Evolutionary conservation across 345 rosid genomes (phyloP).

Genomic region (Linum lewisii): DNA sequence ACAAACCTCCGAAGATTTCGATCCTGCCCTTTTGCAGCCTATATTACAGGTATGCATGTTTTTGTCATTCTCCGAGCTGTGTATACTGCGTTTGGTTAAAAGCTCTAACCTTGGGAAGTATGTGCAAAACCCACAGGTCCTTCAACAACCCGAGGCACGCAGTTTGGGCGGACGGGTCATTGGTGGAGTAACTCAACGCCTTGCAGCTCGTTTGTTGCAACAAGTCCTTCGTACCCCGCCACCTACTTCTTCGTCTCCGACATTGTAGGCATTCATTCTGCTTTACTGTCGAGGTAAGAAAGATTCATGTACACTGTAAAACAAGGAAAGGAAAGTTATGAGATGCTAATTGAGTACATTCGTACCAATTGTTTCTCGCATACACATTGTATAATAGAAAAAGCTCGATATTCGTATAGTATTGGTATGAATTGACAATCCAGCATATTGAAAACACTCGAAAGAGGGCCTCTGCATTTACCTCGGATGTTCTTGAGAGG

Average conservation of each 20-base stretch:
- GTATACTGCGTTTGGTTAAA: no score
- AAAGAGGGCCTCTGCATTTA: no score
- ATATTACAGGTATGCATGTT: slow-evolving; percentile 47
- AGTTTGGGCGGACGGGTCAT: slow-evolving; percentile 64
- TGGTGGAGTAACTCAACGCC: slow-evolving; percentile 75
- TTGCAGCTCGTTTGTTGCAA: slow-evolving; percentile 84
- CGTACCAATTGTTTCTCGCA: not conserved
- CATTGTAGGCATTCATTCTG: slow-evolving; percentile 16
- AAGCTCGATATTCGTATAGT: no score
- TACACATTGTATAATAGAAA: not conserved
- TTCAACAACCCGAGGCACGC: slow-evolving; percentile 85
- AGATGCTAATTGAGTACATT: not conserved
- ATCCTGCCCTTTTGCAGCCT: slow-evolving; percentile 69
- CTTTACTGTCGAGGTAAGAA: not conserved
- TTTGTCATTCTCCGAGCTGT: not conserved
- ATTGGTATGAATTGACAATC: no score
- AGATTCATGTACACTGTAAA: not conserved
- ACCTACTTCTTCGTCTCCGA: slow-evolving; percentile 27
- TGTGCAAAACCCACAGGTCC: slow-evolving; percentile 35
- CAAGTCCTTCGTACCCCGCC: slow-evolving; percentile 58
- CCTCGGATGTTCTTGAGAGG: no score
- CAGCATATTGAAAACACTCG: no score
- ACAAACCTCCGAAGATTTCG: slow-evolving; percentile 66
- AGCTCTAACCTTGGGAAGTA: not conserved
- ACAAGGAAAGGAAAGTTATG: not conserved